phyloP scores from a whole-genome alignment of 768 basidiomycete species.

The Tulasnella sp. region DNA sequence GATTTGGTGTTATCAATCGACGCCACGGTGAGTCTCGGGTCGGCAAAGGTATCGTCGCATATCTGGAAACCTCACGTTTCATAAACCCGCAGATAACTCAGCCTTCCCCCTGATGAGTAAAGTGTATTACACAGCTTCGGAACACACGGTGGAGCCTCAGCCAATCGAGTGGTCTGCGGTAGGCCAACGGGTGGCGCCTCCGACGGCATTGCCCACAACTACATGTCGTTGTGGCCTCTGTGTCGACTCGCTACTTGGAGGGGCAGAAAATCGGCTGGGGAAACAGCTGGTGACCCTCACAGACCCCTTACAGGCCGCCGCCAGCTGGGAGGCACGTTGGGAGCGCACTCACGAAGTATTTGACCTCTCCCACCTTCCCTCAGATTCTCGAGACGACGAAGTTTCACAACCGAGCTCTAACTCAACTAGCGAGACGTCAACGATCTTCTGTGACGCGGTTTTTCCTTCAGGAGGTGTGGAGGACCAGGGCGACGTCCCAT shows the following conservation, averaged over 20 bases:
- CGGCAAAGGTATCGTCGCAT: neutral
- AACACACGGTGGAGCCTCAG: neutral
- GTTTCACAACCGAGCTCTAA: neutral
- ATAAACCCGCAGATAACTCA: neutral
- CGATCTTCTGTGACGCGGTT: neutral
- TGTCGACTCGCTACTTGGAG: neutral
- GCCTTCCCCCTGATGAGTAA: slow-evolving; percentile 1
- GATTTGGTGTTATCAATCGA: slow-evolving; percentile 5
- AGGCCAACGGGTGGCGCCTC: neutral
- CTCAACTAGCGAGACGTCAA: neutral
- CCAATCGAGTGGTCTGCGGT: neutral
- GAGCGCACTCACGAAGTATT: neutral
- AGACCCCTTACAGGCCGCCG: neutral
- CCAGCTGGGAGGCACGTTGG: neutral
- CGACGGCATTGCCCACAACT: neutral
- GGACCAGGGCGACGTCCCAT: neutral
- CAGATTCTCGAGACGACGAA: neutral
- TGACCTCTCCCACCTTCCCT: neutral
- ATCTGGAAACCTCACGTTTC: neutral
- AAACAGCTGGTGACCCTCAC: neutral
- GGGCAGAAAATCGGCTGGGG: neutral
- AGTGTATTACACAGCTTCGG: neutral
- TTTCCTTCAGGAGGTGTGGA: neutral
- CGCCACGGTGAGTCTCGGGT: neutral
- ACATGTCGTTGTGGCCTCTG: neutral